Conservation (phyloP, 495 filamentous ascomycete species). For the Friedmanniomyces endolithicus region DNA sequence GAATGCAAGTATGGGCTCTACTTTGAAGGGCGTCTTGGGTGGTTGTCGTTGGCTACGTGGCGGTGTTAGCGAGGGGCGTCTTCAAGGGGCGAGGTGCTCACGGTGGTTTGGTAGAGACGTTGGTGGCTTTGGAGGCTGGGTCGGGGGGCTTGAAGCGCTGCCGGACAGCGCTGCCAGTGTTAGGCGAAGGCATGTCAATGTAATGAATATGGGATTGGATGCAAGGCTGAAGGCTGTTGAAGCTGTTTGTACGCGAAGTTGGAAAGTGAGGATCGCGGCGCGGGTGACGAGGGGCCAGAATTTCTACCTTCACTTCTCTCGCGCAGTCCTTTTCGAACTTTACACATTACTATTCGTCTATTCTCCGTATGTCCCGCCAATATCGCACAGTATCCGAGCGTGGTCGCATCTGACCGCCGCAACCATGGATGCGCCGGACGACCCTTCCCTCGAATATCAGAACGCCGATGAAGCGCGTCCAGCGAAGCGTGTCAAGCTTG, state of each 20-base stretch:
- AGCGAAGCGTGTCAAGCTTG: slow-evolving; percentile 13
- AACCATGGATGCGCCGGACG: too few relatives aligned
- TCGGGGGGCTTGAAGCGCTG: slow-evolving; percentile 4
- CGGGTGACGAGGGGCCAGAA: too few relatives aligned
- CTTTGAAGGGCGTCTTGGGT: slow-evolving; percentile 38
- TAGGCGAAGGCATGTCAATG: not conserved
- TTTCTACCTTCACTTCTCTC: too few relatives aligned
- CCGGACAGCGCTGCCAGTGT: not conserved
- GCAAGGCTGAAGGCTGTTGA: not conserved
- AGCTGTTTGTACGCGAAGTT: not conserved
- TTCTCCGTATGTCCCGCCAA: too few relatives aligned
- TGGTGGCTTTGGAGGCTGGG: not conserved
- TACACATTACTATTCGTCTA: too few relatives aligned
- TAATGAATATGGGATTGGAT: not conserved
- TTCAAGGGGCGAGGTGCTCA: not conserved
- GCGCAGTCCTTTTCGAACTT: too few relatives aligned
- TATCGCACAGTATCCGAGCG: too few relatives aligned
- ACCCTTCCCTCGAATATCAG: too few relatives aligned
- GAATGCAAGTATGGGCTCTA: slow-evolving; percentile 62
- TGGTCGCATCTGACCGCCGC: not conserved
- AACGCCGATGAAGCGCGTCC: slow-evolving; percentile 17
- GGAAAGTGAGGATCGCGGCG: too few relatives aligned
- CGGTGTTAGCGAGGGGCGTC: not conserved
- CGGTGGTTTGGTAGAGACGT: not conserved
- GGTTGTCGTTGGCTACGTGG: not conserved